A percentile compares a stretch with the other conserved stretches of the same genome.
Evolutionary conservation across 129 eudicot genomes (phyloP).

Genomic region (Chrysanthemum lavandulifolium): DNA sequence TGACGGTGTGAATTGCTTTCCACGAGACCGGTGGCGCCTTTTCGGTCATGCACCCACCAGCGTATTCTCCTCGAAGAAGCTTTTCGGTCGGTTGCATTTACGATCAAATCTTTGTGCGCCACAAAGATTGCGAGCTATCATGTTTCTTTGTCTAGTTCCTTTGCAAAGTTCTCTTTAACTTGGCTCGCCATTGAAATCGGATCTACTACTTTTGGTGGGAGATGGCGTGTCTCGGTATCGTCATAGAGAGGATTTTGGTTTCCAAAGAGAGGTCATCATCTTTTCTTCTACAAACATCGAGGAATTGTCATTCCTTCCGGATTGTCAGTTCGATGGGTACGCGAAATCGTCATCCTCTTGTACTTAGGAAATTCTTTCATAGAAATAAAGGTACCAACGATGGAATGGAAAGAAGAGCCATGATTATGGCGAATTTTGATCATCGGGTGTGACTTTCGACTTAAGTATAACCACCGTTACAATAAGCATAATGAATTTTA

Average conservation of each 20-base stretch:
- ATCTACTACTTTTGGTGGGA: constrained; percentile 22
- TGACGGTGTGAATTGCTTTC: neutral
- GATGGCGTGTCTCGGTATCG: constrained; percentile 20
- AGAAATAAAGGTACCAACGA: constrained; percentile 43
- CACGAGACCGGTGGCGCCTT: constrained; percentile 20
- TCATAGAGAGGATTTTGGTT: constrained; percentile 22
- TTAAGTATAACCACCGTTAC: constrained; percentile 39
- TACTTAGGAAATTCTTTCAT: constrained; percentile 43
- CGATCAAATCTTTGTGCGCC: constrained; percentile 35
- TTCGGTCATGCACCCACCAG: constrained; percentile 18
- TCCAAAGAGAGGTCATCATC: neutral
- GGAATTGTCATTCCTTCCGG: constrained; percentile 36
- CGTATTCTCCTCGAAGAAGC: constrained; percentile 28
- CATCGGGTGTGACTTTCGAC: constrained; percentile 19
- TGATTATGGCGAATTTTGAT: constrained; percentile 39
- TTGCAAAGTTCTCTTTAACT: no score
- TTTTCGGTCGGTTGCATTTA: neutral
- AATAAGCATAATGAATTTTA: no score
- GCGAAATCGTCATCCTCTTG: constrained; percentile 42
- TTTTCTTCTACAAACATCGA: no score
- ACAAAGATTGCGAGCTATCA: constrained; percentile 17
- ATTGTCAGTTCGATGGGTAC: constrained; percentile 48
- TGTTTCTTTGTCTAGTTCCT: neutral
- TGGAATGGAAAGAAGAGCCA: constrained; percentile 64
- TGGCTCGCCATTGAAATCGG: constrained; percentile 14